These are phyloP conservation scores for Aspergillus sp. DNA, from an alignment of 2,329 filamentous ascomycete species.

Conservation along the genomic window DNA sequence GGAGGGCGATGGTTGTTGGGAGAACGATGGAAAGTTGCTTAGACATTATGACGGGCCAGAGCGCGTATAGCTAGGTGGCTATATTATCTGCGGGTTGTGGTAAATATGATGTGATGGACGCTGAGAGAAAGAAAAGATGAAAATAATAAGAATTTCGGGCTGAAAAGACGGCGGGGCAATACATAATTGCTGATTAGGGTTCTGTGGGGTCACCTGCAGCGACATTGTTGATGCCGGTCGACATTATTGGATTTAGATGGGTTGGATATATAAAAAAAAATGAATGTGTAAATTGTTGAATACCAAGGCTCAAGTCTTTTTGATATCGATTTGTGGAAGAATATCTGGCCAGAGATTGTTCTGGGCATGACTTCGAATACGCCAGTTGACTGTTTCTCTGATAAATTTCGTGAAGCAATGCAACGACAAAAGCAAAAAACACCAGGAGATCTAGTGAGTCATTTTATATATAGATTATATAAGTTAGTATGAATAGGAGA, in stretches of 20 bases:
- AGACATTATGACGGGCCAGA: slow-evolving; percentile 19
- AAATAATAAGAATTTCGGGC: slow-evolving; percentile 14
- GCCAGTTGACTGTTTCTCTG: too few relatives aligned
- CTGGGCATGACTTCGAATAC: too few relatives aligned
- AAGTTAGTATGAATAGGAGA: too few relatives aligned
- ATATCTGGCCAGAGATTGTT: too few relatives aligned
- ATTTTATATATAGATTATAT: too few relatives aligned
- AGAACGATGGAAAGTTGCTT: slow-evolving; percentile 27
- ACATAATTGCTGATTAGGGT: slow-evolving; percentile 20
- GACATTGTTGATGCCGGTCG: neutral
- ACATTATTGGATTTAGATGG: neutral
- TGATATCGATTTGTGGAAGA: too few relatives aligned
- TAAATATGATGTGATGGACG: neutral
- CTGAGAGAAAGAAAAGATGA: slow-evolving; percentile 10
- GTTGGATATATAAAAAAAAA: neutral
- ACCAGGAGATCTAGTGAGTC: too few relatives aligned
- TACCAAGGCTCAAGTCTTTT: too few relatives aligned
- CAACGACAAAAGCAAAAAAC: too few relatives aligned
- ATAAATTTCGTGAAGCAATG: too few relatives aligned
- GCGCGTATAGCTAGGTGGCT: neutral
- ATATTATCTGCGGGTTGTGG: neutral
- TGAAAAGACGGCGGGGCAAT: slow-evolving; percentile 21
- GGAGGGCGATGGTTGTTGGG: slow-evolving; percentile 30
- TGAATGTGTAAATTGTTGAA: too few relatives aligned
- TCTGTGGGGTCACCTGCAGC: slow-evolving; percentile 23